Percentiles rank a stretch among this genome's conserved stretches.
Conservation (phyloP, 768 basidiomycete species). For the Lactarius indigo region DNA sequence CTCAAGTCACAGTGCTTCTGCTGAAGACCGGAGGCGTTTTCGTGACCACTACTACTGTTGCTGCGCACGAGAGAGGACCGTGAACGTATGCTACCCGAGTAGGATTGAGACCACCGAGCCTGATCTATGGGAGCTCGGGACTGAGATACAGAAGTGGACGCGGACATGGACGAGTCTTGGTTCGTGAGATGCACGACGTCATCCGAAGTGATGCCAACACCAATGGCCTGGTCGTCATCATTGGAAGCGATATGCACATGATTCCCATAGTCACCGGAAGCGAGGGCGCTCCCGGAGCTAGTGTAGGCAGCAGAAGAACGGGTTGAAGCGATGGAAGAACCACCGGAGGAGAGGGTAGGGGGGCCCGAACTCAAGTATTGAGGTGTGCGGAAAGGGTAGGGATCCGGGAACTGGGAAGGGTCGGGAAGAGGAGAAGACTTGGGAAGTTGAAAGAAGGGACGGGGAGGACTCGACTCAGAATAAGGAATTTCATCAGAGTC, state of each 20-base stretch:
- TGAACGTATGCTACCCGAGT: conserved; percentile 60
- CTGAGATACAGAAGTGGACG: conserved; percentile 45
- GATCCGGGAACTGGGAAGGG: conserved; percentile 67
- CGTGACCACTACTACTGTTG: conserved; percentile 40
- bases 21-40: conserved; percentile 42
- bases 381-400: conserved; percentile 59
- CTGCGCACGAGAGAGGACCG: conserved; percentile 66
- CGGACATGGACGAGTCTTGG: conserved; percentile 45
- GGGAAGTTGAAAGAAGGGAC: conserved; percentile 41
- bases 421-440: conserved; percentile 52
- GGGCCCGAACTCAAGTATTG: conserved; percentile 42
- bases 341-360: conserved; percentile 65
- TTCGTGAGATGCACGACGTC: conserved; percentile 59
- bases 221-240: conserved; percentile 52
- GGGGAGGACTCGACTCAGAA: conserved; percentile 34
- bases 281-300: conserved; percentile 59
- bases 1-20: conserved; percentile 70
- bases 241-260: conserved; percentile 64
- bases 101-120: conserved; percentile 70
- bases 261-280: conserved; percentile 53
- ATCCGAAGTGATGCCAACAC: conserved; percentile 63
- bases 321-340: conserved; percentile 67
- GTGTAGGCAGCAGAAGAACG: conserved; percentile 80
- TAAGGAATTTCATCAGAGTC: conserved; percentile 40
- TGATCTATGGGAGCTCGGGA: conserved; percentile 57